Conservation (phyloP, 2,329 filamentous ascomycete genomes). For the Stromatinia cepivora region DNA sequence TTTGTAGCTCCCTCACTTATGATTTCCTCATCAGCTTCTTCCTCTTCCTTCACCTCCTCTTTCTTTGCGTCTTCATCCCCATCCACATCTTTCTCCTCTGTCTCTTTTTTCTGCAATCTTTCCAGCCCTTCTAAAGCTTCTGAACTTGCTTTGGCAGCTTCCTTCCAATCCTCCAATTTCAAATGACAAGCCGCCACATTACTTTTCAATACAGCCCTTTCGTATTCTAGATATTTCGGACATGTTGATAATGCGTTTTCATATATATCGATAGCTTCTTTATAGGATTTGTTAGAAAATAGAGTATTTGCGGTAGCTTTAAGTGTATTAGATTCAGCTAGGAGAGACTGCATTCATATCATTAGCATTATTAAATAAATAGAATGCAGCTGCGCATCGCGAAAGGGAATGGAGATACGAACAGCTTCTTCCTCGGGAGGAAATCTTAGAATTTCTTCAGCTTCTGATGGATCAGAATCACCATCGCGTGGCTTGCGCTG, state of each 20-base stretch:
- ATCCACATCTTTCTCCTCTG: slow-evolving; percentile 41
- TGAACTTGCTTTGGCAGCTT: slow-evolving; percentile 72
- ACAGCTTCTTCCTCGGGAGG: slow-evolving; percentile 48
- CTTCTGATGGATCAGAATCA: slow-evolving; percentile 26
- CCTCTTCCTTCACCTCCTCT: slow-evolving; percentile 41
- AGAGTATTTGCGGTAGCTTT: slow-evolving; percentile 77
- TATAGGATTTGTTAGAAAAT: slow-evolving; percentile 72
- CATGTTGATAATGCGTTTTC: slow-evolving; percentile 75
- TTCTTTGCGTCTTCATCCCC: slow-evolving; percentile 55
- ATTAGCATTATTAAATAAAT: neutral
- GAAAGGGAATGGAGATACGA: slow-evolving; percentile 23
- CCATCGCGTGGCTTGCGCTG: slow-evolving; percentile 38
- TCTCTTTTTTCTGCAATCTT: slow-evolving; percentile 48
- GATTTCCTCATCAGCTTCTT: slow-evolving; percentile 59
- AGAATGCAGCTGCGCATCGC: neutral
- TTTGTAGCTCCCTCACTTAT: slow-evolving; percentile 58
- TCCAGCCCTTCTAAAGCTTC: slow-evolving; percentile 73
- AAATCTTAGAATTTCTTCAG: slow-evolving; percentile 41
- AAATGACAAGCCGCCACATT: slow-evolving; percentile 90
- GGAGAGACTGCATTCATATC: slow-evolving; percentile 54
- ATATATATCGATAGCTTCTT: slow-evolving; percentile 79
- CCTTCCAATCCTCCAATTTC: slow-evolving; percentile 82
- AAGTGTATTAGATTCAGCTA: slow-evolving; percentile 68
- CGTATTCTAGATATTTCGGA: slow-evolving; percentile 83
- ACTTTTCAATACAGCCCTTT: slow-evolving; percentile 80